These are phyloP conservation scores for Xylaria grammica DNA, from an alignment of 495 filamentous ascomycete species.

Conservation along the genomic window DNA sequence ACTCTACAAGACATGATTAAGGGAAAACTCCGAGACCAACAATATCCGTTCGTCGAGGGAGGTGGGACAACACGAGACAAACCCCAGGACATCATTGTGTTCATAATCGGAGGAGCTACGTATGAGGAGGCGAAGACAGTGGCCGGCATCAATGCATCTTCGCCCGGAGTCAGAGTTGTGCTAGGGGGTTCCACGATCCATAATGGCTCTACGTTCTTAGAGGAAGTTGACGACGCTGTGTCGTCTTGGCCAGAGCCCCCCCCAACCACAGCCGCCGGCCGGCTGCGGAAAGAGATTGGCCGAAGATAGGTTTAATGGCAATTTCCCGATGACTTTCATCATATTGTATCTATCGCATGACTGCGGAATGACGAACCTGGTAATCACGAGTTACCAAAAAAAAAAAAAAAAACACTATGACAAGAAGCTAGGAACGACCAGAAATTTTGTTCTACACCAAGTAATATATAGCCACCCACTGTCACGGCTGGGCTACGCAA, in stretches of 20 bases:
- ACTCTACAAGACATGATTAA: slow-evolving; percentile 93
- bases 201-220: slow-evolving; percentile 85
- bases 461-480: no score
- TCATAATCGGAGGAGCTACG: slow-evolving; percentile 89
- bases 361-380: no score
- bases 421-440: not conserved
- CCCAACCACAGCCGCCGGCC: slow-evolving; percentile 70
- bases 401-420: not conserved
- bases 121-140: slow-evolving; percentile 97
- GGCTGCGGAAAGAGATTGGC: slow-evolving; percentile 69
- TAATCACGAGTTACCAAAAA: not conserved
- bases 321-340: not conserved
- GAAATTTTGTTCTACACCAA: no score
- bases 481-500: no score
- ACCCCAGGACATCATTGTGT: slow-evolving; percentile 93
- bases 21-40: slow-evolving; percentile 78
- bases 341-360: not conserved
- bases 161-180: slow-evolving; percentile 86
- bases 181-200: slow-evolving; percentile 83
- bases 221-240: slow-evolving; percentile 83
- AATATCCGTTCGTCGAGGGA: slow-evolving; percentile 92
- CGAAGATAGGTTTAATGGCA: slow-evolving; percentile 42
- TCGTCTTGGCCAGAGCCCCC: slow-evolving; percentile 78
- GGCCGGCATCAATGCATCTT: slow-evolving; percentile 87
- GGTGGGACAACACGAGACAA: slow-evolving; percentile 85